Evolutionary conservation across 768 basidiomycete species (phyloP), one percentile per base, ranked within the genome.

Genomic region (Agrocybe pediades): DNA sequence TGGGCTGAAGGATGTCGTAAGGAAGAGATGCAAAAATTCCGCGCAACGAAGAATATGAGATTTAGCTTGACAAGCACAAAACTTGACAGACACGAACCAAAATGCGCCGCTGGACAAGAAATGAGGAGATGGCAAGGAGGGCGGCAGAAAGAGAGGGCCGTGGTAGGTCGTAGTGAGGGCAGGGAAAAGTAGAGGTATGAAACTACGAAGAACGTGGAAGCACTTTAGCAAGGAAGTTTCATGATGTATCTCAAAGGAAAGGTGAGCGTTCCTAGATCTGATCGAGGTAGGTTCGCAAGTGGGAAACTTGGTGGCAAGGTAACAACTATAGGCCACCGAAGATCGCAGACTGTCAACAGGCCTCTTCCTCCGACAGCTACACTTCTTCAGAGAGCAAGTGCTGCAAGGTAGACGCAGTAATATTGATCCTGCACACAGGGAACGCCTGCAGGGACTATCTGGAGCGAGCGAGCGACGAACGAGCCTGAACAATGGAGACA

Each of bases 271-370:
- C 57, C 58, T 53, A 64, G 69, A 71, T 71, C 66, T 55, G 71
- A 74, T 74, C 67, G 67, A 74, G 71, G 73, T 62, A 72, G 59
- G n/a, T n/a, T 48, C 47, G 55, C 43, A 61, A 52, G 49, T 39
- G 46, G 41, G 53, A 51, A 56, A 39, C 51, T 49, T 63, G 64
- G 56, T 65, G 60, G 62, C 65, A 63, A 67, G 64, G 64, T 56
- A 65, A 65, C 64, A 55, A 46, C 30, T 36, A n/a, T 33, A 57
- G 51, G n/a, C 21, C 24, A 50, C 57, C 57, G 53, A 58, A 51
- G 49, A 54, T 58, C 46, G 57, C 48, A 42, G 45, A n/a, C n/a
- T n/a, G n/a, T n/a, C n/a, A n/a, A n/a, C n/a, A n/a, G n/a, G n/a
- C n/a, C n/a, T n/a, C n/a, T n/a, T n/a, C n/a, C n/a, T n/a, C n/a